phyloP scores from a whole-genome alignment of 805 yeast genomes.

The Ogataea kodamae region DNA sequence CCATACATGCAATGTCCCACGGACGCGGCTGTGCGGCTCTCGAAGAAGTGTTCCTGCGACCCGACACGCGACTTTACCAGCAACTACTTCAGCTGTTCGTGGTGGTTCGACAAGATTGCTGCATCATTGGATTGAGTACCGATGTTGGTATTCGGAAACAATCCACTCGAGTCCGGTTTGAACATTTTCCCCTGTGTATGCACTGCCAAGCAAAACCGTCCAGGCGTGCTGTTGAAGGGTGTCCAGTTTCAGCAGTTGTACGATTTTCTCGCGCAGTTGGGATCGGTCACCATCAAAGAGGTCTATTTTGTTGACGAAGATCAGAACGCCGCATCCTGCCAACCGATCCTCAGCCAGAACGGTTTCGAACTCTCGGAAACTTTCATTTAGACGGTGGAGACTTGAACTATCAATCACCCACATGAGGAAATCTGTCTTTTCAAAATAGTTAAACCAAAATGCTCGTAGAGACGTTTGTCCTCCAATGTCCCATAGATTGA shows the following conservation, averaged over 20 bases:
- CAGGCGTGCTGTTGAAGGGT: conserved; percentile 38
- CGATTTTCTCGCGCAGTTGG: conserved; percentile 17
- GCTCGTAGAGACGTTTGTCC: conserved; percentile 82
- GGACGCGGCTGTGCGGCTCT: conserved; percentile 47
- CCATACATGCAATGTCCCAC: conserved; percentile 82
- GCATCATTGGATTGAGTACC: conserved; percentile 27
- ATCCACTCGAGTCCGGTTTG: conserved; percentile 42
- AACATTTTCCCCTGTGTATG: conserved; percentile 42
- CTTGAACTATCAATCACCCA: conserved; percentile 83
- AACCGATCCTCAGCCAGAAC: conserved; percentile 65
- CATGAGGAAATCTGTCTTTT: conserved; percentile 68
- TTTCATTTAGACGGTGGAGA: conserved; percentile 60
- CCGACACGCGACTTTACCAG: conserved; percentile 68
- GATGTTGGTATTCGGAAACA: conserved; percentile 35
- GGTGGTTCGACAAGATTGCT: conserved; percentile 23
- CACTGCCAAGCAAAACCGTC: conserved; percentile 45
- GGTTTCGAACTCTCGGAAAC: conserved; percentile 57
- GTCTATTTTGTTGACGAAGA: conserved; percentile 76
- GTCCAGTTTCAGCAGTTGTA: conserved; percentile 30
- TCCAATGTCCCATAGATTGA: conserved; percentile 80
- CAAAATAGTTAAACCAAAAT: conserved; percentile 93
- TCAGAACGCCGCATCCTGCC: conserved; percentile 62
- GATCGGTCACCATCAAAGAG: conserved; percentile 34
- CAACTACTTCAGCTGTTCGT: conserved; percentile 37
- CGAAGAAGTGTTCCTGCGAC: conserved; percentile 67